These are phyloP conservation scores for Picea glauca DNA, from an alignment of 75 land plant species.

Conservation along the genomic window DNA sequence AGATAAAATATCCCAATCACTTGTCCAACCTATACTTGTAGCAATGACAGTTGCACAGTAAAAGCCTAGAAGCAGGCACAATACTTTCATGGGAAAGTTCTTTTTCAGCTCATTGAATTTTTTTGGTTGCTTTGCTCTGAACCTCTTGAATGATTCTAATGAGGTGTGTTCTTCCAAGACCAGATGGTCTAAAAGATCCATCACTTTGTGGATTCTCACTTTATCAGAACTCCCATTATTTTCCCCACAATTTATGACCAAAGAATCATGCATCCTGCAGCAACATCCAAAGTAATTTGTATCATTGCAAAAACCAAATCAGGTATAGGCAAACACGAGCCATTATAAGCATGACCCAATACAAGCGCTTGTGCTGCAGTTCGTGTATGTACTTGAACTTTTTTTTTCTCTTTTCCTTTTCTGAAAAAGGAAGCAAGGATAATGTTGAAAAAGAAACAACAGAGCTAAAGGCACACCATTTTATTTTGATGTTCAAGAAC, in stretches of 20 bases:
- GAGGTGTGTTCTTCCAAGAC: conserved; percentile 37
- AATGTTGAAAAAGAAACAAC: neutral
- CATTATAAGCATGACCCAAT: neutral
- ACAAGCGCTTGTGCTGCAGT: neutral
- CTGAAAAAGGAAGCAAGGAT: neutral
- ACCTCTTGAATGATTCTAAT: conserved; percentile 33
- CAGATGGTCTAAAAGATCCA: neutral
- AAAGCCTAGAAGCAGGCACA: conserved; percentile 59
- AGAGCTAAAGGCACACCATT: conserved; percentile 5
- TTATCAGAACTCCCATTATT: neutral
- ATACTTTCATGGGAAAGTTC: conserved; percentile 49
- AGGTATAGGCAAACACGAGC: neutral
- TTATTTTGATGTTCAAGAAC: neutral
- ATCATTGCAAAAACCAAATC: neutral
- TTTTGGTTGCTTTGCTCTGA: conserved; percentile 20
- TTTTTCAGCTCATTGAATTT: conserved; percentile 46
- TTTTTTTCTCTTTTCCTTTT: neutral
- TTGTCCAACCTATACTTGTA: conserved; percentile 72
- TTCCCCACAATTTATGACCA: conserved; percentile 8
- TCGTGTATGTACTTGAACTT: neutral
- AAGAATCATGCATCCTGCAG: neutral
- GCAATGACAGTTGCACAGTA: conserved; percentile 67
- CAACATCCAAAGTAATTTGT: neutral
- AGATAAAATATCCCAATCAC: conserved; percentile 78
- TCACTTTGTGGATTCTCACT: neutral